Percentiles rank a stretch among this genome's conserved stretches.
phyloP scores from a whole-genome alignment of 202 grass and related monocot genomes.

The Musa balbisiana region DNA sequence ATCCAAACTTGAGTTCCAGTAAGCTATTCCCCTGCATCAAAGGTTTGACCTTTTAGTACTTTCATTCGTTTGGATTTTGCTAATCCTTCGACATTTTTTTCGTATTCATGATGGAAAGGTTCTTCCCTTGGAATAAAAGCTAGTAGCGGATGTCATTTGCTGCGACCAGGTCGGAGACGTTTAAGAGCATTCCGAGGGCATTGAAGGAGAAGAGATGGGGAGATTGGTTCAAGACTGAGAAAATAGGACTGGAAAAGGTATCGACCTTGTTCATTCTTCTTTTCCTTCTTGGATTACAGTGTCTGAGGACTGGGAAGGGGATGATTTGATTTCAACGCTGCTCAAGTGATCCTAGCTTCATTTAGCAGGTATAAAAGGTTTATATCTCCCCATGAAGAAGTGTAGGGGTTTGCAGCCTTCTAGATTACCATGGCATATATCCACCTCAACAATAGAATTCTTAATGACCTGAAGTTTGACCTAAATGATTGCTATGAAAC shows the following conservation, averaged over 20 bases:
- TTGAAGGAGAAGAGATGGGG: slow-evolving; percentile 48
- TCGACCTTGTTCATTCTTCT: no score
- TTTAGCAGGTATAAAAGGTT: no score
- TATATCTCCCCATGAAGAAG: no score
- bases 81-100: no score
- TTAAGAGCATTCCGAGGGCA: slow-evolving; percentile 47
- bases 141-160: slow-evolving; percentile 55
- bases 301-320: no score
- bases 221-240: slow-evolving; percentile 59
- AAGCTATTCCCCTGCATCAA: neutral
- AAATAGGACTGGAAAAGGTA: neutral
- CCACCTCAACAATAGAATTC: neutral
- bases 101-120: slow-evolving; percentile 34
- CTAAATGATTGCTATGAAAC: neutral
- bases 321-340: no score
- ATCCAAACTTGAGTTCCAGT: slow-evolving; percentile 66
- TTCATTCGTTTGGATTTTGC: no score
- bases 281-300: no score
- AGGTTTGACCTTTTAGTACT: neutral
- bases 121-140: slow-evolving; percentile 40
- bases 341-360: no score
- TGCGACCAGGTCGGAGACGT: slow-evolving; percentile 63
- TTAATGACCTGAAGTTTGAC: neutral
- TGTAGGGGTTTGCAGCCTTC: no score
- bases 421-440: neutral